These are phyloP conservation scores for Meripilus lineatus DNA, from an alignment of 1,284 basidiomycete genomes.

Conservation along the genomic window DNA sequence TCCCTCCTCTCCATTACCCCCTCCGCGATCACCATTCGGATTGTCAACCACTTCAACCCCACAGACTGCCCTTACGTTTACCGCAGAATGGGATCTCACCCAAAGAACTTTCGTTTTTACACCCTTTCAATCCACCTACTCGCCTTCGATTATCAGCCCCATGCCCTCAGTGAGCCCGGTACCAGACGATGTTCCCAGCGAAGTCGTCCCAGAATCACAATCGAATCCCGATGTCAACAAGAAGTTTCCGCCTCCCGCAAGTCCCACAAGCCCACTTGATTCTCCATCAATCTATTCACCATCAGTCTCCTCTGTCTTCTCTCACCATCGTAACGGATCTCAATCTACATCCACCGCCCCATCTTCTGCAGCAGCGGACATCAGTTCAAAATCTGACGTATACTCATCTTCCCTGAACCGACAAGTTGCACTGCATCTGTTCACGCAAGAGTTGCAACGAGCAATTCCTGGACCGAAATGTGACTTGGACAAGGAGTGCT, in stretches of 20 bases:
- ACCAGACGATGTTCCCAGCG: constrained; percentile 20
- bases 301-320: no score
- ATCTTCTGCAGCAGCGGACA: constrained; percentile 17
- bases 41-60: constrained; percentile 18
- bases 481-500: constrained; percentile 12
- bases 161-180: constrained; percentile 17
- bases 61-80: constrained; percentile 26
- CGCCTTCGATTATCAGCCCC: constrained; percentile 14
- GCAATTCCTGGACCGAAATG: background rate
- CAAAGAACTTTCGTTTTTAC: constrained; percentile 25
- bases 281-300: constrained; percentile 9
- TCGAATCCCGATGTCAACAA: background rate
- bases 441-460: constrained; percentile 13
- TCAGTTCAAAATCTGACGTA: constrained; percentile 2
- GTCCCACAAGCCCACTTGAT: constrained; percentile 8
- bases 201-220: constrained; percentile 1
- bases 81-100: constrained; percentile 26
- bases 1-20: constrained; percentile 19
- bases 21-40: constrained; percentile 8
- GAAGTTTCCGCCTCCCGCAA: background rate
- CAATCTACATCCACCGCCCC: constrained; percentile 18
- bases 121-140: constrained; percentile 15
- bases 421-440: constrained; percentile 8
- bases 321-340: no score
- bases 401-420: constrained; percentile 6